Base-by-base conservation (phyloP, 169 alveolate genomes). In the Plasmodium cynomolgi region DNA sequence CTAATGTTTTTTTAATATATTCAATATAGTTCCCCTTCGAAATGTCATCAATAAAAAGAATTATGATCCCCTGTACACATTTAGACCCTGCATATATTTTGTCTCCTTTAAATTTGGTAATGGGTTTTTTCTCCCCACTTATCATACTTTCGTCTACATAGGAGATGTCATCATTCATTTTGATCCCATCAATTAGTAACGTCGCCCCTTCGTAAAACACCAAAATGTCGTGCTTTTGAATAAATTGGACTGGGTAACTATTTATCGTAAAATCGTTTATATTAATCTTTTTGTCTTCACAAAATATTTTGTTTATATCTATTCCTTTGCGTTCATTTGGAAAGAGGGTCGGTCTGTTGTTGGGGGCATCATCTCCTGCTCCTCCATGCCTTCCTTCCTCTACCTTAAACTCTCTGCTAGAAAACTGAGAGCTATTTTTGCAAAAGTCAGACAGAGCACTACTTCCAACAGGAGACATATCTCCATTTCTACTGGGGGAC, bases 41-140 rank as follows among this genome's bases (percentile, higher is more conserved):
- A 54, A 88, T 80, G 41, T 88, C 84, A 3, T 79, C 33, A 79
- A 88, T 68, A 80, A 79, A 88, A 58, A 88, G 23, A 13, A 88
- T 58, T 37, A 79, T 41, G 13, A 88, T 37, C 34, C 94, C 94
- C 71, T 79, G 90, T 1, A 80, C 39, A 88, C 94, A 88, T 77
- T 88, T 88, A 73, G 94, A 88, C 17, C 94, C 94, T 37, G 94
- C 94, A 88, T 88, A 88, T 88, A 88, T 80, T 79, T 79, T 88
- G 29, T 88, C 94, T 0, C 94, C 94, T 79, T 88, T 88, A 79
- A 79, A 88, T 80, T 88, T 88, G 39, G 71, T 88, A 79, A 88
- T 88, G 15, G 75, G 73, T 23, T 88, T 79, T 62, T 79, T 79
- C 81, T 88, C 94, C 33, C 94, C 94, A 80, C 90, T 88, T 79